These are phyloP conservation scores for Colletotrichum melonis DNA, from an alignment of 2,329 filamentous ascomycete species.

Conservation along the genomic window DNA sequence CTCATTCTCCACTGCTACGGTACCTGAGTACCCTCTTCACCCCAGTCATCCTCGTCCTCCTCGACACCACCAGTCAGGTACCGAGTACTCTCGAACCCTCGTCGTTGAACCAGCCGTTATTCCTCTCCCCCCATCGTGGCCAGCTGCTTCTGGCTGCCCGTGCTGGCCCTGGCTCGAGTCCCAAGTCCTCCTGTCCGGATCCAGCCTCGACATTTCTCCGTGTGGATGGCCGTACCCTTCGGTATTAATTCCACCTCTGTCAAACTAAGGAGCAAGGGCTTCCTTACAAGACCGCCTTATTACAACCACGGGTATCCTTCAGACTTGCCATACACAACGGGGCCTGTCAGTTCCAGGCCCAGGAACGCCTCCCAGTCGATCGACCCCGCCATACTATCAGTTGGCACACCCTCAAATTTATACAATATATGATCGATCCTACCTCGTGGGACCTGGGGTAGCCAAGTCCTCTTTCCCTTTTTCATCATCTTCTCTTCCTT, in stretches of 20 bases:
- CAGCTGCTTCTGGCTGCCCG: slow-evolving; percentile 41
- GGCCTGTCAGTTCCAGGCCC: slow-evolving; percentile 52
- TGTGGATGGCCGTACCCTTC: slow-evolving; percentile 53
- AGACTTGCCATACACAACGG: slow-evolving; percentile 54
- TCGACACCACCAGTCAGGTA: slow-evolving; percentile 49
- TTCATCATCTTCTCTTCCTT: slow-evolving; percentile 41
- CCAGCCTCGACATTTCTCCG: slow-evolving; percentile 60
- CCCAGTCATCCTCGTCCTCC: background rate
- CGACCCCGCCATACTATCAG: slow-evolving; percentile 52
- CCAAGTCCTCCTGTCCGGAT: slow-evolving; percentile 48
- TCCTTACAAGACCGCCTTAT: slow-evolving; percentile 51
- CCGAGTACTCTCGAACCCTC: slow-evolving; percentile 45
- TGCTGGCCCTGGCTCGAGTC: slow-evolving; percentile 51
- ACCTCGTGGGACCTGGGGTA: slow-evolving; percentile 40
- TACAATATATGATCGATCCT: slow-evolving; percentile 48
- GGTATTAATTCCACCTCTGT: slow-evolving; percentile 62
- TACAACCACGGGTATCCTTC: slow-evolving; percentile 39
- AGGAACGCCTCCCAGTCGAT: slow-evolving; percentile 45
- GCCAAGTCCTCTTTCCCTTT: slow-evolving; percentile 37
- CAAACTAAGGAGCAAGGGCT: slow-evolving; percentile 54
- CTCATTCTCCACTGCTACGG: slow-evolving; percentile 47
- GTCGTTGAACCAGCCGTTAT: slow-evolving; percentile 33
- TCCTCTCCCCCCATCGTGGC: slow-evolving; percentile 35
- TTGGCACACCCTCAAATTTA: slow-evolving; percentile 51
- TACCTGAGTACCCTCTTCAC: slow-evolving; percentile 15